phyloP scores from a whole-genome alignment of 306 rosid genomes.

The Pyrus communis region DNA sequence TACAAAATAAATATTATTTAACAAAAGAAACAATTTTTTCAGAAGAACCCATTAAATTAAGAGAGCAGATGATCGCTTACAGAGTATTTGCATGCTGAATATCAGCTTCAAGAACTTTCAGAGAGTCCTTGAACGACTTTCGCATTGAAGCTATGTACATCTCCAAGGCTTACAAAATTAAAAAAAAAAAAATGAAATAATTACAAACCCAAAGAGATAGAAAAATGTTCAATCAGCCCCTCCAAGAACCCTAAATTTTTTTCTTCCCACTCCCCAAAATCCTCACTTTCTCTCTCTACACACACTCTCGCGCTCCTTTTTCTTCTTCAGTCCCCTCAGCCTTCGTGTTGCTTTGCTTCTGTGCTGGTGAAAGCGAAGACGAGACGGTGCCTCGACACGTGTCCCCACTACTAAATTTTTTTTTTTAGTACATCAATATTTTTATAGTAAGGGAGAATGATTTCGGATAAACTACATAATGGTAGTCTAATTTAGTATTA shows the following conservation, averaged over 20 bases:
- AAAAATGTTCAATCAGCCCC: neutral
- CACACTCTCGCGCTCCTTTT: neutral
- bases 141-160: constrained; percentile 90
- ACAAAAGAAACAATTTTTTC: neutral
- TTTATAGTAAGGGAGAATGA: no score
- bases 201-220: neutral
- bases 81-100: constrained; percentile 93
- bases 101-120: constrained; percentile 96
- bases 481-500: no score
- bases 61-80: constrained; percentile 30
- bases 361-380: constrained; percentile 57
- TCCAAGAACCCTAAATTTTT: constrained; percentile 22
- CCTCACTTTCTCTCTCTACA: constrained; percentile 9
- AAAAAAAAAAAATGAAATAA: constrained; percentile 9
- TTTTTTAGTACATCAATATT: no score
- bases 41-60: neutral
- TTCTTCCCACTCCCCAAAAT: neutral
- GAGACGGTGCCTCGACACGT: constrained; percentile 50
- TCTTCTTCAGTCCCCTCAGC: constrained; percentile 17
- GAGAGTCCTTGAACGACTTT: constrained; percentile 94
- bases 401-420: constrained; percentile 11
- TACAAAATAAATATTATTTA: neutral
- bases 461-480: no score
- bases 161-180: constrained; percentile 7
- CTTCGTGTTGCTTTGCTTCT: constrained; percentile 55